These are phyloP conservation scores for Talaromyces sp. DNA, from an alignment of 2,329 filamentous ascomycete species.

Conservation along the genomic window DNA sequence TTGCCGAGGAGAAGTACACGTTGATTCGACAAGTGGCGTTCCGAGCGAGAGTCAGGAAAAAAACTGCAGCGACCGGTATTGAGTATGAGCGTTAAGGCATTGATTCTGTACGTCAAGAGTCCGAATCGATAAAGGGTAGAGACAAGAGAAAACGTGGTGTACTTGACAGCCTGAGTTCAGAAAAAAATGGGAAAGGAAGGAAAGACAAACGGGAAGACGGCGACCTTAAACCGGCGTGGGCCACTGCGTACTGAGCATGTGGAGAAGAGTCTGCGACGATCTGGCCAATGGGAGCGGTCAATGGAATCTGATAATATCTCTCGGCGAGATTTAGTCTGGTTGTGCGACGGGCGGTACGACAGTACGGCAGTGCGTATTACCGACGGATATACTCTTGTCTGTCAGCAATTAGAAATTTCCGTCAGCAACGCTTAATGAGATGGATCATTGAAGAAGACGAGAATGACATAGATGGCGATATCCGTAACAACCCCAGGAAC, in stretches of 20 bases:
- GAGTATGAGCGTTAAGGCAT: too few relatives aligned
- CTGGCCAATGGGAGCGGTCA: not conserved
- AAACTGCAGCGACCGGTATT: not conserved
- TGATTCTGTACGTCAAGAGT: not conserved
- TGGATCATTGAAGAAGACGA: too few relatives aligned
- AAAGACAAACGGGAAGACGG: not conserved
- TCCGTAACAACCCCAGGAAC: not conserved
- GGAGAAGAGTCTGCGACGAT: not conserved
- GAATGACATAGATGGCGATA: not conserved
- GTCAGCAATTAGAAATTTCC: not conserved
- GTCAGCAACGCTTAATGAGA: not conserved
- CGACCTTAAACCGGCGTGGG: not conserved
- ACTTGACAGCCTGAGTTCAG: not conserved
- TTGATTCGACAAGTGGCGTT: not conserved
- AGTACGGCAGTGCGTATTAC: not conserved
- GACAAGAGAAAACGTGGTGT: not conserved
- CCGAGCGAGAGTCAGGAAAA: not conserved
- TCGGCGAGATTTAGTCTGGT: not conserved
- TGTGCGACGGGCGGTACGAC: not conserved
- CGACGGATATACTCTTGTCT: not conserved
- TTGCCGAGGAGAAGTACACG: slow-evolving; percentile 2
- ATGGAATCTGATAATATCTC: slow-evolving; percentile 2
- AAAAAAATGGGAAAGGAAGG: not conserved
- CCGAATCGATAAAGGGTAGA: not conserved
- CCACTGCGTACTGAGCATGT: not conserved